These are phyloP conservation scores for Flaveria ramosissima DNA, from an alignment of 129 eudicot species.

Conservation along the genomic window DNA sequence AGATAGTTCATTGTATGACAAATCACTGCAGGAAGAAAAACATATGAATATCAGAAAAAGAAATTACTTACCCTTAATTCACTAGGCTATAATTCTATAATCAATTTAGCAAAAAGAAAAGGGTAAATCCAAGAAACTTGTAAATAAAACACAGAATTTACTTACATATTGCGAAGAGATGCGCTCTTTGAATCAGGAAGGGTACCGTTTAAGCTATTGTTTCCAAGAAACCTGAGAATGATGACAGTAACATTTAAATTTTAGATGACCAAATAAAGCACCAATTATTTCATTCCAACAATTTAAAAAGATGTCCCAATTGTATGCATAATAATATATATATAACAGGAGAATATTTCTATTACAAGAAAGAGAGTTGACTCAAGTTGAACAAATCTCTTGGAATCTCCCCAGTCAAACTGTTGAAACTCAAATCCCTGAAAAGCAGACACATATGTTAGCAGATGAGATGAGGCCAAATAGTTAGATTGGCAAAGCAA, in stretches of 20 bases:
- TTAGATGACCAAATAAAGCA: constrained; percentile 5
- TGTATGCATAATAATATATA: not conserved
- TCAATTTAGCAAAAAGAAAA: not conserved
- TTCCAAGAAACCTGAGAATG: constrained; percentile 76
- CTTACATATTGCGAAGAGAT: constrained; percentile 57
- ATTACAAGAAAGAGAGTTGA: constrained; percentile 61
- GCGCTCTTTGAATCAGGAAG: constrained; percentile 55
- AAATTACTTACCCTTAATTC: not conserved
- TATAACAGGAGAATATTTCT: not conserved
- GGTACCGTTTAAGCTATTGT: constrained; percentile 60
- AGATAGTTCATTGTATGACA: constrained; percentile 78
- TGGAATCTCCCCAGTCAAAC: constrained; percentile 64
- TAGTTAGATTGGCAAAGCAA: not conserved
- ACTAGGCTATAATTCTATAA: not conserved
- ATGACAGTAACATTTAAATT: constrained; percentile 1
- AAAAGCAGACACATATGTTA: constrained; percentile 12
- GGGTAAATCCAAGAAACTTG: not conserved
- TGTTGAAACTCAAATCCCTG: constrained; percentile 95
- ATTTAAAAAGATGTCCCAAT: too few relatives aligned
- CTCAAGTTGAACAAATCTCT: constrained; percentile 52
- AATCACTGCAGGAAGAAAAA: constrained; percentile 58
- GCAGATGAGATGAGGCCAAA: not conserved
- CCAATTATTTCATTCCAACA: not conserved
- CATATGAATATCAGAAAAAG: not conserved
- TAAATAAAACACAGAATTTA: not conserved